Conservation (phyloP, 2,329 filamentous ascomycete species). For the Hypoxylon sp. region DNA sequence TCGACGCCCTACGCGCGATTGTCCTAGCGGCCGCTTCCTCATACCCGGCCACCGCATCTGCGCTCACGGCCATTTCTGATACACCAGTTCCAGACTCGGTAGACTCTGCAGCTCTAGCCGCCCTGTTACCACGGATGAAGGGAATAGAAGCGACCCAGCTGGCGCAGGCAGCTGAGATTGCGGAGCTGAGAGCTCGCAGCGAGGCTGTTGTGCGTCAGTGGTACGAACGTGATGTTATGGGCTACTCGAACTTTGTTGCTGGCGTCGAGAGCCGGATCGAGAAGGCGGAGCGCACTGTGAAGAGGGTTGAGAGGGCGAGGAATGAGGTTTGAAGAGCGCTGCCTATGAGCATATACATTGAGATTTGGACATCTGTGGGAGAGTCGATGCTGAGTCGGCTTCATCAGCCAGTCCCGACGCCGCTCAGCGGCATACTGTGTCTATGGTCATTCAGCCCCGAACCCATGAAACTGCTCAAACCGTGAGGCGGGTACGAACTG, state of each 20-base stretch:
- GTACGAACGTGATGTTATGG: conserved; percentile 81
- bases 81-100: conserved; percentile 70
- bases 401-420: not conserved
- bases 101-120: conserved; percentile 69
- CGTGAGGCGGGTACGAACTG: not conserved
- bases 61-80: conserved; percentile 70
- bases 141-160: conserved; percentile 72
- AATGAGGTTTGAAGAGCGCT: conserved; percentile 59
- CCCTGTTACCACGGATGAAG: conserved; percentile 73
- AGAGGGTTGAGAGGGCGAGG: conserved; percentile 73
- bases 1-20: conserved; percentile 66
- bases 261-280: conserved; percentile 78
- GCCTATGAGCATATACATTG: not conserved
- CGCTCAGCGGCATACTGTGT: not conserved
- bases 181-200: conserved; percentile 73
- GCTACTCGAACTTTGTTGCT: conserved; percentile 77
- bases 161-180: conserved; percentile 73
- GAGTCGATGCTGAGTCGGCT: not conserved
- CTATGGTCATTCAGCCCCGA: not conserved
- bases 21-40: conserved; percentile 70
- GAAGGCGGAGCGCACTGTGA: conserved; percentile 74
- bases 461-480: not conserved
- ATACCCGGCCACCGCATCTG: conserved; percentile 70
- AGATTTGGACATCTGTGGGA: not conserved
- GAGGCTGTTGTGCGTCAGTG: conserved; percentile 75